Percentiles rank a stretch among this genome's conserved stretches.
Conservation (phyloP, 2,329 filamentous ascomycete genomes). For the Calonectria pauciramosa region DNA sequence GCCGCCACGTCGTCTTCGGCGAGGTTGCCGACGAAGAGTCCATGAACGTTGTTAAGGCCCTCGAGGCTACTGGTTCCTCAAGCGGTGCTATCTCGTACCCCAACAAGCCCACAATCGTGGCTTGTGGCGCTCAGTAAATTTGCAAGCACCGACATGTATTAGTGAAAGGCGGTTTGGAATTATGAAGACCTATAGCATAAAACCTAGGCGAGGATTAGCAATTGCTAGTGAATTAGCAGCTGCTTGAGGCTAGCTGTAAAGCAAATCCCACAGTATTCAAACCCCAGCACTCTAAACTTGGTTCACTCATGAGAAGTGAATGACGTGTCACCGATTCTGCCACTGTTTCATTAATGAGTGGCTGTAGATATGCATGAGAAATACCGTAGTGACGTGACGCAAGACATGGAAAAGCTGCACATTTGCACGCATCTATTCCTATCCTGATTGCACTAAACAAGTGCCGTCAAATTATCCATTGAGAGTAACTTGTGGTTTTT, state of each 20-base stretch:
- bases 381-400: neutral
- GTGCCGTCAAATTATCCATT: no score
- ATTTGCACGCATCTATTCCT: neutral
- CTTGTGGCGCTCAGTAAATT: constrained; percentile 64
- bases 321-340: neutral
- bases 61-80: constrained; percentile 72
- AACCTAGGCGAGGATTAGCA: constrained; percentile 38
- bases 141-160: constrained; percentile 14
- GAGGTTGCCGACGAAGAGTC: constrained; percentile 70
- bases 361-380: no score
- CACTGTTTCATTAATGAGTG: neutral
- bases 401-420: neutral
- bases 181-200: constrained; percentile 36
- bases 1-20: constrained; percentile 89
- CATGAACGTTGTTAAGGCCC: constrained; percentile 68
- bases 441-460: neutral
- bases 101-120: constrained; percentile 71
- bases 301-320: neutral
- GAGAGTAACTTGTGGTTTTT: constrained; percentile 17
- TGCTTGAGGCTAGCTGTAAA: constrained; percentile 32
- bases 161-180: constrained; percentile 26
- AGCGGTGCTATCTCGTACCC: constrained; percentile 68
- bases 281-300: constrained; percentile 18
- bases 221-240: constrained; percentile 33
- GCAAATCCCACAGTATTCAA: constrained; percentile 40